Conservation (phyloP, 495 filamentous ascomycete genomes). For the Tetracladium marchalianum region DNA sequence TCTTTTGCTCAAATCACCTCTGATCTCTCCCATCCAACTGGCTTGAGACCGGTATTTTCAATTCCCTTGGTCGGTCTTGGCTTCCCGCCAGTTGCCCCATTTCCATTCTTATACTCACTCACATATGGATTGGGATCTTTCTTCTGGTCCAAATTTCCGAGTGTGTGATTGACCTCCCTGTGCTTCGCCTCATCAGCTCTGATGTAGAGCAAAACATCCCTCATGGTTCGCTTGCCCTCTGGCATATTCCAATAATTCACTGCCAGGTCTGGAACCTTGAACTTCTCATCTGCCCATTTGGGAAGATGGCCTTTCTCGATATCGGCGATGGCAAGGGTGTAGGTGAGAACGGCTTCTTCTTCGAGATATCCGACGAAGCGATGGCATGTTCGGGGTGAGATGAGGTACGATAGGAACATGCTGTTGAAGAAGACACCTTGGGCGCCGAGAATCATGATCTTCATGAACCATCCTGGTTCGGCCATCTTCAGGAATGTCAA, state of each 20-base stretch:
- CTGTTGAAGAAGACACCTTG: conserved; percentile 88
- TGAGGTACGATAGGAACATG: conserved; percentile 80
- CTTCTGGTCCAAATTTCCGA: conserved; percentile 73
- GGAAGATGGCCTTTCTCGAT: conserved; percentile 76
- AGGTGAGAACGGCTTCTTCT: conserved; percentile 94
- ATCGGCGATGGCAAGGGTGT: conserved; percentile 77
- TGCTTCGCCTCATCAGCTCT: conserved; percentile 96
- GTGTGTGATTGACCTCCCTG: conserved; percentile 91
- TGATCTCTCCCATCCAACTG: conserved; percentile 69
- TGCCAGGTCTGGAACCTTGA: conserved; percentile 80
- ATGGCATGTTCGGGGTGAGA: conserved; percentile 84
- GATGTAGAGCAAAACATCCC: conserved; percentile 77
- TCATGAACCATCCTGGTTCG: conserved; percentile 84
- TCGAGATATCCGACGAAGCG: conserved; percentile 96
- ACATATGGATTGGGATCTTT: conserved; percentile 88
- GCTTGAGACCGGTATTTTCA: conserved; percentile 42
- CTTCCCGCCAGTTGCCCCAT: conserved; percentile 57
- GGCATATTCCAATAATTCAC: conserved; percentile 90
- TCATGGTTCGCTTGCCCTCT: conserved; percentile 71
- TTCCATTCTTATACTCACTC: conserved; percentile 56
- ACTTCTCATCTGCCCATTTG: conserved; percentile 52
- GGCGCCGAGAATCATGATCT: conserved; percentile 71
- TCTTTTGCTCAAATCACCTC: conserved; percentile 55
- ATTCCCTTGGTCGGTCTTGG: conserved; percentile 31
- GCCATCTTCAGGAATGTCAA: conserved; percentile 90